Percentiles rank a stretch among this genome's conserved stretches.
phyloP scores from a whole-genome alignment of 495 filamentous ascomycete genomes.

The Hypomontagnella submonticulosa region DNA sequence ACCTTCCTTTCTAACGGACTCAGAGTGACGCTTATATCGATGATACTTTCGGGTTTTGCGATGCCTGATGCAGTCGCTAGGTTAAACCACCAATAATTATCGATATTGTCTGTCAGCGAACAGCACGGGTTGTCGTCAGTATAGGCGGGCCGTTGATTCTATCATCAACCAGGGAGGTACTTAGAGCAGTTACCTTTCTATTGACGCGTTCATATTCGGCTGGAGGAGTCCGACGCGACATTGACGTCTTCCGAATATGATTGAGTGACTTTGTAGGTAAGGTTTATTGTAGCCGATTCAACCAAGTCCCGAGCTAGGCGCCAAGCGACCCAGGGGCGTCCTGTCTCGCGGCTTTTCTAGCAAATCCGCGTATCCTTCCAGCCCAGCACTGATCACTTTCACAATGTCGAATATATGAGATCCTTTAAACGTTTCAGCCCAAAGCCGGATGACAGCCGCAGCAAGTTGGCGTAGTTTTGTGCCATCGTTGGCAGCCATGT shows the following conservation, averaged over 20 bases:
- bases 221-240: neutral
- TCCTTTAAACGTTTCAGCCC: constrained; percentile 75
- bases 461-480: constrained; percentile 69
- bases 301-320: constrained; percentile 45
- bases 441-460: constrained; percentile 70
- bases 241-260: neutral
- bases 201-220: neutral
- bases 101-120: neutral
- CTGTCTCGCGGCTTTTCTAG: constrained; percentile 65
- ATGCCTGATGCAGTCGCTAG: neutral
- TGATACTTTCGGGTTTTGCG: neutral
- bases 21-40: neutral
- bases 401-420: constrained; percentile 76
- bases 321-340: constrained; percentile 56
- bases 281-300: constrained; percentile 21
- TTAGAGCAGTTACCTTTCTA: neutral
- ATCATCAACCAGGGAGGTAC: neutral
- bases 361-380: constrained; percentile 73
- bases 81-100: neutral
- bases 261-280: neutral
- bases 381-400: constrained; percentile 67
- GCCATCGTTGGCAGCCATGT: constrained; percentile 56
- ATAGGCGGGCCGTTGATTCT: neutral
- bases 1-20: neutral
- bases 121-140: neutral